Evolutionary conservation across 176 grass and related monocot genomes (phyloP), one percentile per base, ranked within the genome.

Genomic region (Bonia amplexicaulis): DNA sequence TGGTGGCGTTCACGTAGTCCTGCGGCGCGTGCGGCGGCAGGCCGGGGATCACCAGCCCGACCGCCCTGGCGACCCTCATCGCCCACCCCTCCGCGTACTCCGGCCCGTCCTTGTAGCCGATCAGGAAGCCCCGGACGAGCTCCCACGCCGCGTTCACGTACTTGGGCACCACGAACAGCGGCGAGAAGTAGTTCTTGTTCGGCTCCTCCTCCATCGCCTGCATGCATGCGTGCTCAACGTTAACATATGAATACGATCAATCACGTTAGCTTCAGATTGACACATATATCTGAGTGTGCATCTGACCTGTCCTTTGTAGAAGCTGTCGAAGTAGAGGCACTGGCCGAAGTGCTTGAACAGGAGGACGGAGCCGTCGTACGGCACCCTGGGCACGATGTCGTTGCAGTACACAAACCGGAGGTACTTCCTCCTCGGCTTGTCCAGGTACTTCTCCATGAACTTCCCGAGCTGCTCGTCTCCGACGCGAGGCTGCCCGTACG

Each of bases 161-260:
- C 83, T 93, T 98, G 66, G 93, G 73, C 80, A 83, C 31, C 23
- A 92, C 4, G 19, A 40, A 82, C 82, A 69, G 64, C 67, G 87
- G 45, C 66, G 93, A 93, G 92, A 98, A 98, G 69, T 88, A 98
- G 74, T 98, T 98, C 87, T 85, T 90, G 83, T 98, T 98, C 22
- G 95, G 95, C 76, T 95, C 72, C 53, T 98, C 95, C 41, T 9
- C 54, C 83, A 77, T 1, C 0, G 72, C 72, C 13, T 6, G 55
- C 37, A 20, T 20, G 52, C 6, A 54, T 37, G 35, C 35, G 5
- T 20, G 52, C 52, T 55, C 52, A 9, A 55, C 52, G 52, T 55
- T 55, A 55, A 55, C 52, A 55, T 54, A 8, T 19, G 52, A 20
- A 54, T 54, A 19, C 52, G 52, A 54, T 37, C 35, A 37, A 5